Evolutionary conservation across 2,329 filamentous ascomycete genomes (phyloP).

Genomic region (Septoria petroselini): DNA sequence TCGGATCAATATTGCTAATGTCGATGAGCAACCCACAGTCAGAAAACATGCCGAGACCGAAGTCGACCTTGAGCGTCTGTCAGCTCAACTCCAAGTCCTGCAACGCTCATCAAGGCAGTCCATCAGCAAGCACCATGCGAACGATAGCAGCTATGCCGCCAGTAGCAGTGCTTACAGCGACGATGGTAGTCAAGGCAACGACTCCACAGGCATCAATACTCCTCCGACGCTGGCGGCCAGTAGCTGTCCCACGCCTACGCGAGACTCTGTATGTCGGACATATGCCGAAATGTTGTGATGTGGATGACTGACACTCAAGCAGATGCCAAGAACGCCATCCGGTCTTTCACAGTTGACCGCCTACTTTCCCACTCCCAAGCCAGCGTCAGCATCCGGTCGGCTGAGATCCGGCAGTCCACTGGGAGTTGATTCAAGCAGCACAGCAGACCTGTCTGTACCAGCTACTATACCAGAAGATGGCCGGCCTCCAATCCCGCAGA

Average conservation of each 20-base stretch:
- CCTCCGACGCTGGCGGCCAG: conserved; percentile 15
- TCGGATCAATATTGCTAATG: conserved; percentile 4
- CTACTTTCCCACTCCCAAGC: conserved; percentile 12
- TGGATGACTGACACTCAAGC: background rate
- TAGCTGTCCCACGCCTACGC: conserved; percentile 17
- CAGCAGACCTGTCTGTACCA: conserved; percentile 14
- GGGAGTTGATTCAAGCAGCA: conserved; percentile 9
- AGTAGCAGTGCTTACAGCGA: conserved; percentile 19
- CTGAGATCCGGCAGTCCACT: conserved; percentile 16
- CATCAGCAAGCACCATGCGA: conserved; percentile 11
- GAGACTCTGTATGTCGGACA: conserved; percentile 4
- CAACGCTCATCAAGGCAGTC: conserved; percentile 15
- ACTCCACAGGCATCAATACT: conserved; percentile 8
- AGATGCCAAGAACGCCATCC: conserved; percentile 19
- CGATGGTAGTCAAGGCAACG: conserved; percentile 15
- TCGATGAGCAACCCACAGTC: background rate
- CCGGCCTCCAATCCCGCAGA: conserved; percentile 1
- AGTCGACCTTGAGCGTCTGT: conserved; percentile 13
- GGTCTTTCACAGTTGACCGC: conserved; percentile 13
- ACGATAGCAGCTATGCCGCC: conserved; percentile 14
- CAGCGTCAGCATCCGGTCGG: conserved; percentile 12
- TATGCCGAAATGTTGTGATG: background rate
- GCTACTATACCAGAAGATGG: conserved; percentile 19
- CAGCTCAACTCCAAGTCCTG: conserved; percentile 19
- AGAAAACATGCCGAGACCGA: conserved; percentile 12